phyloP scores from a whole-genome alignment of 371 early-diverging fungal genomes.

The Rhizopus delemar region DNA sequence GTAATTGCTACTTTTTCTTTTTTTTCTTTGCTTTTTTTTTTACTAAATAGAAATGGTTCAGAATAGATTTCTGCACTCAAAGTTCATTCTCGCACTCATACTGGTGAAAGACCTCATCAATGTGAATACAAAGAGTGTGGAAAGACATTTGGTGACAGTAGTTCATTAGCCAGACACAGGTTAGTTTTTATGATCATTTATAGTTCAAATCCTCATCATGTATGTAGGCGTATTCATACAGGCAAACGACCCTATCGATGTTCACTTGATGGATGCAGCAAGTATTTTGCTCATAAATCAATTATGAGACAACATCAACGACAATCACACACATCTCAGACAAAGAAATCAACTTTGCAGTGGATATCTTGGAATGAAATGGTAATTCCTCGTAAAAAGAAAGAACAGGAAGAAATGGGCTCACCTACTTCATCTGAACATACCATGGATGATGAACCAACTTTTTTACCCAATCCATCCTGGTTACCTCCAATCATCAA shows the following conservation, averaged over 20 bases:
- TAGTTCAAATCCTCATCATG: neutral
- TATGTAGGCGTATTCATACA: conserved; percentile 56
- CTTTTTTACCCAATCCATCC: neutral
- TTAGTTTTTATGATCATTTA: neutral
- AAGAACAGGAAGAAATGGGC: neutral
- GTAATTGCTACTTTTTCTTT: conserved; percentile 9
- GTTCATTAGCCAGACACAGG: conserved; percentile 47
- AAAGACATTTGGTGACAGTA: conserved; percentile 59
- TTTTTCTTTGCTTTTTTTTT: neutral
- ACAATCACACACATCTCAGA: conserved; percentile 20
- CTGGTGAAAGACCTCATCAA: conserved; percentile 71
- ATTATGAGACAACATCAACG: conserved; percentile 58
- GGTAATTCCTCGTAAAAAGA: neutral
- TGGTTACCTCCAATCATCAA: neutral
- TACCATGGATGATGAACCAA: conserved; percentile 4
- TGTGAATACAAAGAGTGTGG: conserved; percentile 59
- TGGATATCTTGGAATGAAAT: conserved; percentile 37
- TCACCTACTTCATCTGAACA: conserved; percentile 4
- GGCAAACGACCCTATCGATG: conserved; percentile 70
- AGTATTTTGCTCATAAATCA: conserved; percentile 64
- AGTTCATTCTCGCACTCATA: conserved; percentile 72
- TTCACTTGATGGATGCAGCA: conserved; percentile 50
- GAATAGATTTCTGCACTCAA: conserved; percentile 64
- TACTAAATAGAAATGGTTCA: neutral
- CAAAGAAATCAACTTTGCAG: conserved; percentile 28